A percentile compares a stretch with the other conserved stretches of the same genome.
These are phyloP conservation scores for Cyclotella baltica DNA, from an alignment of 108 stramenopile species.

Conservation along the genomic window DNA sequence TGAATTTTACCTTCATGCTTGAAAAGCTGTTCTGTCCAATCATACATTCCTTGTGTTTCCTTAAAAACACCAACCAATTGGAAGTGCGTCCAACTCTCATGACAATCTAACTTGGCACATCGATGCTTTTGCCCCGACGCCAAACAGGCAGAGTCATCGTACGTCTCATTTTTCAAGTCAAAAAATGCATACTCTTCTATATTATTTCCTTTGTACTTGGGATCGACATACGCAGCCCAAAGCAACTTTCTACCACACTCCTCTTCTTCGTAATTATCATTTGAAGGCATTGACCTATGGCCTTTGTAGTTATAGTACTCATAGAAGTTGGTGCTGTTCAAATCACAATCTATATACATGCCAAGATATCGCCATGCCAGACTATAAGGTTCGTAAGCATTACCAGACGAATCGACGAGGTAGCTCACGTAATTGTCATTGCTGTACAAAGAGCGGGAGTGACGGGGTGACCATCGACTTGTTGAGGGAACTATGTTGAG, in stretches of 20 bases:
- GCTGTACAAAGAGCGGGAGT: background rate
- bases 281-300: background rate
- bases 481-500: background rate
- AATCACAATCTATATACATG: constrained; percentile 50
- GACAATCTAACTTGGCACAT: constrained; percentile 50
- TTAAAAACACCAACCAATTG: constrained; percentile 50
- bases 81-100: constrained; percentile 43
- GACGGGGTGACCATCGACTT: constrained; percentile 5
- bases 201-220: constrained; percentile 31
- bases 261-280: constrained; percentile 14
- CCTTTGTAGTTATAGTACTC: constrained; percentile 1
- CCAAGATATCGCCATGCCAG: constrained; percentile 54
- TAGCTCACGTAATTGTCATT: constrained; percentile 8
- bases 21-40: constrained; percentile 53
- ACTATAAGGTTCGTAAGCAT: constrained; percentile 44
- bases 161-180: constrained; percentile 28
- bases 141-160: constrained; percentile 37
- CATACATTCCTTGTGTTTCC: constrained; percentile 46
- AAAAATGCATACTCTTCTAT: constrained; percentile 58
- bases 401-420: constrained; percentile 41
- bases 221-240: constrained; percentile 53
- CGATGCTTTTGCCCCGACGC: constrained; percentile 9
- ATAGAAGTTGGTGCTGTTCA: constrained; percentile 7
- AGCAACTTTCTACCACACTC: constrained; percentile 38
- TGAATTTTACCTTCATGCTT: constrained; percentile 61